Evolutionary conservation across 495 filamentous ascomycete genomes (phyloP).

Genomic region (Lineolata rhizophorae): DNA sequence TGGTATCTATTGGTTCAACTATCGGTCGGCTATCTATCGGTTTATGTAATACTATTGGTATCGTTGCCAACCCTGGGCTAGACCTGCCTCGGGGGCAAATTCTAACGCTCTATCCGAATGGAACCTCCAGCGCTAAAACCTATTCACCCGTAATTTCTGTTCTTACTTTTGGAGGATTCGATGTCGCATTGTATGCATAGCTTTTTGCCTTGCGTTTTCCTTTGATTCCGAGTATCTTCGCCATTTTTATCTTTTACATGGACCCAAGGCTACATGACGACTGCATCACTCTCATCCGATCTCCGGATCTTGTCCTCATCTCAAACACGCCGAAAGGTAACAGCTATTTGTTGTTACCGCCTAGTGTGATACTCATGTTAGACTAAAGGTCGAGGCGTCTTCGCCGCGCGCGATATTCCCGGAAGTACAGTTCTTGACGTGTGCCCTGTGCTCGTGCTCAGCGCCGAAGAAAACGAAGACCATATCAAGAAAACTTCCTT

Average conservation of each 20-base stretch:
- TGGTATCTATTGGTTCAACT: too few relatives aligned
- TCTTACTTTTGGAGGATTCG: too few relatives aligned
- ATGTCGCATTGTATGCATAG: too few relatives aligned
- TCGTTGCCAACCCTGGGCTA: too few relatives aligned
- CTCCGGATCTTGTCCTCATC: conserved; percentile 7
- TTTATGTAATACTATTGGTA: too few relatives aligned
- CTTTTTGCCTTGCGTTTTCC: too few relatives aligned
- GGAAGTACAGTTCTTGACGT: conserved; percentile 27
- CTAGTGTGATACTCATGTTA: background rate
- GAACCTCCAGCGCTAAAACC: too few relatives aligned
- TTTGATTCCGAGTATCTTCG: background rate
- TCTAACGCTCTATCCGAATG: too few relatives aligned
- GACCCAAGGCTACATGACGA: background rate
- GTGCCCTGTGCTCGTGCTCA: conserved; percentile 29
- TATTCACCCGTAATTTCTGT: too few relatives aligned
- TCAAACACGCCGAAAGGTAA: conserved; percentile 15
- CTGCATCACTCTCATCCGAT: conserved; percentile 2
- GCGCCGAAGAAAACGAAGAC: conserved; percentile 21
- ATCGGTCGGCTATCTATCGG: too few relatives aligned
- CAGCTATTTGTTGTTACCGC: too few relatives aligned
- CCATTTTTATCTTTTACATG: background rate
- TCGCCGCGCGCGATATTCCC: conserved; percentile 23
- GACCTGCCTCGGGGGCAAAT: too few relatives aligned
- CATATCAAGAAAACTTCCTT: conserved; percentile 27
- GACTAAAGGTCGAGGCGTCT: conserved; percentile 27